Evolutionary conservation across 2,329 filamentous ascomycete species (phyloP).

Genomic region (Madurella fahalii): DNA sequence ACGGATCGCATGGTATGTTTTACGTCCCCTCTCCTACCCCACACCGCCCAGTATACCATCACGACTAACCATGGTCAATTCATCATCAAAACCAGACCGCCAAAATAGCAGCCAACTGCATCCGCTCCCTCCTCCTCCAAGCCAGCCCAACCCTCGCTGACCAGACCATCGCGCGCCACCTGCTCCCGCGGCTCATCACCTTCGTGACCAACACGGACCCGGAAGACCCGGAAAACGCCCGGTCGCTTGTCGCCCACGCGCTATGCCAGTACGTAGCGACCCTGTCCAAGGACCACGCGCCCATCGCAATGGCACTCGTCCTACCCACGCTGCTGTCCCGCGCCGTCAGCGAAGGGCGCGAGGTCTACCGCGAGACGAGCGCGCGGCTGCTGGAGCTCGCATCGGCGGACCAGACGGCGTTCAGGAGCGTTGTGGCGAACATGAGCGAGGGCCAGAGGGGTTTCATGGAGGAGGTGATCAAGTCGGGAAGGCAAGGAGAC

Average conservation of each 20-base stretch:
- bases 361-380: conserved; percentile 68
- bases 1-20: conserved; percentile 62
- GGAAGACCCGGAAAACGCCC: conserved; percentile 76
- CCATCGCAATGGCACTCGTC: conserved; percentile 68
- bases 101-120: conserved; percentile 86
- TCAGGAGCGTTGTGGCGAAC: conserved; percentile 67
- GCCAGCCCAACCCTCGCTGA: conserved; percentile 55
- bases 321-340: conserved; percentile 72
- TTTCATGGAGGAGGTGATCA: conserved; percentile 78
- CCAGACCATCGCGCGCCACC: conserved; percentile 67
- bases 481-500: conserved; percentile 52
- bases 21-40: not conserved
- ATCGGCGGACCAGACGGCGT: conserved; percentile 65
- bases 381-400: conserved; percentile 76
- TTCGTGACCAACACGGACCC: conserved; percentile 68
- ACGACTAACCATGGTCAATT: not conserved
- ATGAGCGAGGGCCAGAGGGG: conserved; percentile 67
- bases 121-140: conserved; percentile 73
- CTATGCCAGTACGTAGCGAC: conserved; percentile 66
- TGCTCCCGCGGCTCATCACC: conserved; percentile 69
- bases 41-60: not conserved
- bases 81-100: conserved; percentile 70
- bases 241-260: conserved; percentile 66
- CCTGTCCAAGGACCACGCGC: conserved; percentile 42
- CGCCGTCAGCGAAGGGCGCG: conserved; percentile 57